Evolutionary conservation across 2,329 filamentous ascomycete species (phyloP).

Genomic region (Fusarium hainanense): DNA sequence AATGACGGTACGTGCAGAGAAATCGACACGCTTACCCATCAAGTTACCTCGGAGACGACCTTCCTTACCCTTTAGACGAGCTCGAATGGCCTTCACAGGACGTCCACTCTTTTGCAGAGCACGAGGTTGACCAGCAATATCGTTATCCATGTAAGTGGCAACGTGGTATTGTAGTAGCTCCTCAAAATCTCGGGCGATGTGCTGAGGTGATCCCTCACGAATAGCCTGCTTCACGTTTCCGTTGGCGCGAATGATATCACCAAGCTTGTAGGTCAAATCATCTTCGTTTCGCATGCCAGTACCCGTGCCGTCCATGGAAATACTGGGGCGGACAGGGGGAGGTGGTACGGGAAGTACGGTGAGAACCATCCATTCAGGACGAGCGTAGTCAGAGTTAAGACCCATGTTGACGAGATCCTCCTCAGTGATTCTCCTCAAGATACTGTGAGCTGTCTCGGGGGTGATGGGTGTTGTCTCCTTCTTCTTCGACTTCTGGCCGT

Average conservation of each 20-base stretch:
- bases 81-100: slow-evolving; percentile 95
- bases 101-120: slow-evolving; percentile 97
- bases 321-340: slow-evolving; percentile 94
- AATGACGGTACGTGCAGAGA: slow-evolving; percentile 99
- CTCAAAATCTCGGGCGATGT: slow-evolving; percentile 92
- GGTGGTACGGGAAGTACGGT: slow-evolving; percentile 95
- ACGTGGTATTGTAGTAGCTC: slow-evolving; percentile 95
- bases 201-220: slow-evolving; percentile 88
- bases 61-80: slow-evolving; percentile 98
- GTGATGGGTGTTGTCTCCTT: slow-evolving; percentile 86
- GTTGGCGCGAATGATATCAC: slow-evolving; percentile 98
- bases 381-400: slow-evolving; percentile 92
- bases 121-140: slow-evolving; percentile 94
- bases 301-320: slow-evolving; percentile 94
- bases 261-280: slow-evolving; percentile 98
- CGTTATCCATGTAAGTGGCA: slow-evolving; percentile 99
- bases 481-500: slow-evolving; percentile 68
- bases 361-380: slow-evolving; percentile 98
- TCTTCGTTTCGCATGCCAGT: slow-evolving; percentile 96
- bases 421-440: slow-evolving; percentile 86
- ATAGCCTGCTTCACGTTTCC: slow-evolving; percentile 92
- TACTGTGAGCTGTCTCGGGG: slow-evolving; percentile 83
- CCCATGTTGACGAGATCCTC: slow-evolving; percentile 88
- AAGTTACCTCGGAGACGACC: slow-evolving; percentile 96
- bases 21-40: slow-evolving; percentile 99